Percentiles rank a stretch among this genome's conserved stretches.
These are phyloP conservation scores for Catharanthus roseus DNA, from an alignment of 257 asterid species.

Conservation along the genomic window DNA sequence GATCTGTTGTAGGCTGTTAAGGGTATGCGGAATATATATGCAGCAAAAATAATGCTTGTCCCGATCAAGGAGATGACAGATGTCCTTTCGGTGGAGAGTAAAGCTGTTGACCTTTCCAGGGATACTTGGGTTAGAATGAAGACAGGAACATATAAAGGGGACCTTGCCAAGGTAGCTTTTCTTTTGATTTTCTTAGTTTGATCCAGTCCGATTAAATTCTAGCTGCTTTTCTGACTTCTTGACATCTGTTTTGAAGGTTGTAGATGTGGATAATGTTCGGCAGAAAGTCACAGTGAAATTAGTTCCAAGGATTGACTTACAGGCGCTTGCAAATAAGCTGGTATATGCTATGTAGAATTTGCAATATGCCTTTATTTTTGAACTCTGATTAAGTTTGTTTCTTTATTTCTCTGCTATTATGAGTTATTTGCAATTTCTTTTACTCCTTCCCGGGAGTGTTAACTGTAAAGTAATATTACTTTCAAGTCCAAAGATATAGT, in stretches of 20 bases:
- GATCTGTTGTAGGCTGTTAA: conserved; percentile 57
- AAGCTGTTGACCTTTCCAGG: conserved; percentile 79
- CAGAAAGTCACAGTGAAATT: conserved; percentile 82
- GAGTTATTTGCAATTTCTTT: not conserved
- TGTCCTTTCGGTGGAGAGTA: conserved; percentile 95
- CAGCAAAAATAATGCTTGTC: conserved; percentile 67
- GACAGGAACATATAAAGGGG: conserved; percentile 85
- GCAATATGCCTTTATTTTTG: not conserved
- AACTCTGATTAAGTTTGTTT: too few species aligned
- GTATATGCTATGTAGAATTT: conserved; percentile 35
- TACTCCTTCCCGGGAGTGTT: not conserved
- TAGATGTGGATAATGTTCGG: conserved; percentile 86
- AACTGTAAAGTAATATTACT: not conserved
- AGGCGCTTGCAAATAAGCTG: conserved; percentile 79
- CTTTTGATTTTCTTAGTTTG: not conserved
- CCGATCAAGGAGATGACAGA: conserved; percentile 99
- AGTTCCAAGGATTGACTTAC: conserved; percentile 91
- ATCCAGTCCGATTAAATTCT: not conserved
- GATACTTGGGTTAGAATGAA: conserved; percentile 98
- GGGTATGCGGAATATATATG: conserved; percentile 86
- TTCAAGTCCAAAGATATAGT: not conserved
- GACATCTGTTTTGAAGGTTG: conserved; percentile 52
- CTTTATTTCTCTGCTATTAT: not conserved
- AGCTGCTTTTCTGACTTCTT: conserved; percentile 11
- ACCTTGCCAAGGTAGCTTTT: conserved; percentile 71